Conservation (phyloP, 768 basidiomycete species). For the Tulasnella calospora region DNA sequence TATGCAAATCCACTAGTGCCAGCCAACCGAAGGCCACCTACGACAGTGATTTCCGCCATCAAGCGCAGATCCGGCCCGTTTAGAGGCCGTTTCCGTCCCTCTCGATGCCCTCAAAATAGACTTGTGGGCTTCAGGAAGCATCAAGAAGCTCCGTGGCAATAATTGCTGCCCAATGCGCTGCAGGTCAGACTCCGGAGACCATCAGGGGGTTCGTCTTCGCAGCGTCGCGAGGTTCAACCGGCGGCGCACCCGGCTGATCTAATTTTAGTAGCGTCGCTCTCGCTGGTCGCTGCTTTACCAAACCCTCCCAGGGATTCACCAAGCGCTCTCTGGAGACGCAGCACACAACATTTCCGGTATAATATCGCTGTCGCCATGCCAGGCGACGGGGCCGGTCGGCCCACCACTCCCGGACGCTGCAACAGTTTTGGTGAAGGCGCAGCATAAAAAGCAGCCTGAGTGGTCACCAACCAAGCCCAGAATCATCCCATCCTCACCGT, state of each 20-base stretch:
- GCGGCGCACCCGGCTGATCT: not conserved
- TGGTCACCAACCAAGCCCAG: not conserved
- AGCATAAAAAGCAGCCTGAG: not conserved
- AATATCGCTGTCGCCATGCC: conserved; percentile 9
- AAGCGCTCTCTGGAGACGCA: not conserved
- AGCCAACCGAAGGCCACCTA: not conserved
- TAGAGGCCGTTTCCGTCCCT: not conserved
- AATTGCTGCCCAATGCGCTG: not conserved
- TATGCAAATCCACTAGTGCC: not conserved
- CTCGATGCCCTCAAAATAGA: not conserved
- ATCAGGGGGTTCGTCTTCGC: not conserved
- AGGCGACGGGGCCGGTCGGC: not conserved
- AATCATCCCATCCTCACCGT: not conserved
- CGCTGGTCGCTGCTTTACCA: not conserved
- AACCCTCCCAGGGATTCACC: not conserved
- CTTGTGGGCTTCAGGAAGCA: not conserved
- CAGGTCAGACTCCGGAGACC: not conserved
- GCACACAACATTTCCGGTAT: conserved; percentile 5
- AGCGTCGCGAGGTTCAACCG: conserved; percentile 3
- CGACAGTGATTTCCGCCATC: not conserved
- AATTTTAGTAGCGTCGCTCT: not conserved
- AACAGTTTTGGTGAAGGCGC: not conserved
- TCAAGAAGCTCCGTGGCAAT: not conserved
- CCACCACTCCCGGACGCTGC: not conserved
- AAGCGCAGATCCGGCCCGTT: not conserved